phyloP scores from a whole-genome alignment of 129 eudicot species.

The Escallonia herrerae region DNA sequence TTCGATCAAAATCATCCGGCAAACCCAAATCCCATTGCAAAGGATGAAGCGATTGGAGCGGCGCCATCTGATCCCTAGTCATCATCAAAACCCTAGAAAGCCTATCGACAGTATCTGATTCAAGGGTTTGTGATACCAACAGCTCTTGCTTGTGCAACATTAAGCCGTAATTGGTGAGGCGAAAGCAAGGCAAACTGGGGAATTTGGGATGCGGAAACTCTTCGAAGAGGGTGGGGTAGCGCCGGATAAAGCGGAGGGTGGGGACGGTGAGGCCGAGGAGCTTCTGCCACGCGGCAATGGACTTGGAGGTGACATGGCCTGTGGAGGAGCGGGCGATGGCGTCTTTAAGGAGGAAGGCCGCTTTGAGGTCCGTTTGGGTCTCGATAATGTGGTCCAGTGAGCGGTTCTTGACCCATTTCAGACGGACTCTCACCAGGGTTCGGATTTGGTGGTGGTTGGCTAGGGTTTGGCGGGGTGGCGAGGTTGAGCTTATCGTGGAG shows the following conservation, averaged over 20 bases:
- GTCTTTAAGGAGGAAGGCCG: conserved; percentile 62
- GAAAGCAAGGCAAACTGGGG: conserved; percentile 56
- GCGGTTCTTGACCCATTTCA: conserved; percentile 64
- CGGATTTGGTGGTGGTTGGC: conserved; percentile 7
- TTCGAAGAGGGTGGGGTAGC: conserved; percentile 79
- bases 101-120: conserved; percentile 32
- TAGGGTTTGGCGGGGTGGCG: too few species aligned
- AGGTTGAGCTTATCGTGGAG: too few species aligned
- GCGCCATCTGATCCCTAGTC: conserved; percentile 37
- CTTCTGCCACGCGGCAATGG: conserved; percentile 58
- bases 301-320: conserved; percentile 50
- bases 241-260: conserved; percentile 73
- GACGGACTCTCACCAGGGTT: conserved; percentile 35
- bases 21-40: conserved; percentile 88
- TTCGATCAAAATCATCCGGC: conserved; percentile 60
- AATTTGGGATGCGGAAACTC: conserved; percentile 77
- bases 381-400: conserved; percentile 73
- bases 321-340: conserved; percentile 59
- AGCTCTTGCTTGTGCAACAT: conserved; percentile 41
- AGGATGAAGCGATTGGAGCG: conserved; percentile 50
- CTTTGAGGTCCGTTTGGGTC: conserved; percentile 75
- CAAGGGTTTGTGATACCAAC: conserved; percentile 25
- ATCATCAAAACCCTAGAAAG: conserved; percentile 64
- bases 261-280: conserved; percentile 79
- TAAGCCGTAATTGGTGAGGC: conserved; percentile 28